phyloP scores from a whole-genome alignment of 352 stramenopile species.

The Plasmopara halstedii region DNA sequence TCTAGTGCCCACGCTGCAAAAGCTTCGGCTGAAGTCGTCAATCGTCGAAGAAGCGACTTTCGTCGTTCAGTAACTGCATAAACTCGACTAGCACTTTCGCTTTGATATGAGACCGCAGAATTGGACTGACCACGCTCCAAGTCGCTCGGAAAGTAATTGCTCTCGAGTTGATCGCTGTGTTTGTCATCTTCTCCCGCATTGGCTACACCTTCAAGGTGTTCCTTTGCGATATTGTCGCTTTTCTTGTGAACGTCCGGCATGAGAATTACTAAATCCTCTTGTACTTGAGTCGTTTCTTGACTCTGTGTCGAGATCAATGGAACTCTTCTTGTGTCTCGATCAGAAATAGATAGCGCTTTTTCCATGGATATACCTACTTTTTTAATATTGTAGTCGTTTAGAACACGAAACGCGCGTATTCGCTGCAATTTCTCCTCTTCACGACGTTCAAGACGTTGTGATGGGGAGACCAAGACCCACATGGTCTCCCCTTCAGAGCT shows the following conservation, averaged over 20 bases:
- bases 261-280: conserved; percentile 34
- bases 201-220: conserved; percentile 12
- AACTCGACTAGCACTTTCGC: conserved; percentile 4
- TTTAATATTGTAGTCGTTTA: conserved; percentile 41
- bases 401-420: conserved; percentile 38
- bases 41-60: conserved; percentile 18
- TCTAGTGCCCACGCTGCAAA: conserved; percentile 25
- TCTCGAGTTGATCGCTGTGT: conserved; percentile 19
- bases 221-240: conserved; percentile 9
- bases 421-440: conserved; percentile 45
- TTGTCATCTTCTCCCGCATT: conserved; percentile 13
- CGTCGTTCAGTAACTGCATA: conserved; percentile 22
- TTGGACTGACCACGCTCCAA: conserved; percentile 4
- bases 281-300: conserved; percentile 11
- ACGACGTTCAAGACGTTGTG: conserved; percentile 35
- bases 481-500: conserved; percentile 36
- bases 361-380: conserved; percentile 8
- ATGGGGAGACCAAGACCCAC: conserved; percentile 39
- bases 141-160: conserved; percentile 5
- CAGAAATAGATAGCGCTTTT: conserved; percentile 2
- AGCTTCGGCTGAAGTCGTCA: conserved; percentile 18
- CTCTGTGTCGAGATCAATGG: conserved; percentile 17
- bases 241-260: conserved; percentile 8
- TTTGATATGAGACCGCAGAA: conserved; percentile 11
- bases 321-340: conserved; percentile 22